Conservation (phyloP, 208 protist genomes). For the Acanthamoeba culbertsoni region DNA sequence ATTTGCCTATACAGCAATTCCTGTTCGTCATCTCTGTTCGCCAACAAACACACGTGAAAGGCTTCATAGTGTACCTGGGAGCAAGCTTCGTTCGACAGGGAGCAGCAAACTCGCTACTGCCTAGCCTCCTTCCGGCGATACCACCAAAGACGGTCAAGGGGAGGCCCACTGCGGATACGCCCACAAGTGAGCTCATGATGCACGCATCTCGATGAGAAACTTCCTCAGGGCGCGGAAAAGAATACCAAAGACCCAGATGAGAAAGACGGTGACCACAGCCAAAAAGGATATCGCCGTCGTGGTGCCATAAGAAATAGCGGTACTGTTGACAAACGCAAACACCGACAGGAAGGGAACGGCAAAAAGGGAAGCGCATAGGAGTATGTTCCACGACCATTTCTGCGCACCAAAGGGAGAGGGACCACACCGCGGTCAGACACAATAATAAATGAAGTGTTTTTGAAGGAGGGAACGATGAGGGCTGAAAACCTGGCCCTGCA, state of each 20-base stretch:
- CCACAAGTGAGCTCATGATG: not conserved
- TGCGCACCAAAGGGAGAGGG: constrained; percentile 61
- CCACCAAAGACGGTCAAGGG: constrained; percentile 79
- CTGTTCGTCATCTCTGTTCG: not conserved
- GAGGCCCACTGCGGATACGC: constrained; percentile 64
- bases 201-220: not conserved
- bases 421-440: not conserved
- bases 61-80: constrained; percentile 85
- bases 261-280: constrained; percentile 83
- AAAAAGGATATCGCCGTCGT: constrained; percentile 84
- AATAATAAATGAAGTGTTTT: not conserved
- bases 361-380: constrained; percentile 75
- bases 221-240: not conserved
- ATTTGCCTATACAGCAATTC: not conserved
- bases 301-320: constrained; percentile 80
- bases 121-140: constrained; percentile 70
- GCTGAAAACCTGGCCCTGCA: not conserved
- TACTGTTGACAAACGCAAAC: constrained; percentile 78
- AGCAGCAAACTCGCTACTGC: constrained; percentile 63
- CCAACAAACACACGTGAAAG: too few species aligned
- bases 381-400: constrained; percentile 81
- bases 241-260: constrained; percentile 79
- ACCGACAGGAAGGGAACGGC: constrained; percentile 73
- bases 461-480: not conserved
- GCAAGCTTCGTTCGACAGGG: constrained; percentile 78